A percentile compares a stretch with the other conserved stretches of the same genome.
Conservation (phyloP, 768 basidiomycete species). For the Paxillus involutus region DNA sequence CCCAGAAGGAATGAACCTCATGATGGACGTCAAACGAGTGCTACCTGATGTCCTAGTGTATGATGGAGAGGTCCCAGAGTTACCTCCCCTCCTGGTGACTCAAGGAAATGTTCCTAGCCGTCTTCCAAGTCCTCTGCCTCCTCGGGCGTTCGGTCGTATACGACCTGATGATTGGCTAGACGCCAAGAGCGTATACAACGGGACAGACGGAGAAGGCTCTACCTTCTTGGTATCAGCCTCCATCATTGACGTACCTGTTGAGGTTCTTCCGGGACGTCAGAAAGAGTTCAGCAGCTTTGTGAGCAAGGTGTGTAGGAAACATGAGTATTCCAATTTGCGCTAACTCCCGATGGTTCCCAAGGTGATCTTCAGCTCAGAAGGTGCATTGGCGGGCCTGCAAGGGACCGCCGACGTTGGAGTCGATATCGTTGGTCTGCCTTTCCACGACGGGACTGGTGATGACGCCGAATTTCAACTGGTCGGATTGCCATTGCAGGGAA, state of each 20-base stretch:
- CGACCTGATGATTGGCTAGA: constrained; percentile 68
- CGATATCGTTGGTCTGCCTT: constrained; percentile 59
- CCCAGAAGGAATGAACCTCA: constrained; percentile 66
- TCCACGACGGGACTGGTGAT: constrained; percentile 38
- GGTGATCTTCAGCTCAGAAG: constrained; percentile 68
- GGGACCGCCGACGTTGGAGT: constrained; percentile 64
- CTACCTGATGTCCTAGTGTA: constrained; percentile 78
- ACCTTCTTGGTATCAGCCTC: constrained; percentile 60
- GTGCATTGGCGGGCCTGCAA: constrained; percentile 67
- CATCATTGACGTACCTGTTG: constrained; percentile 70
- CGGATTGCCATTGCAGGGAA: constrained; percentile 68
- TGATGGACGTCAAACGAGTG: constrained; percentile 60
- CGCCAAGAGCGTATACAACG: constrained; percentile 41
- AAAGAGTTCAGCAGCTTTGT: constrained; percentile 76
- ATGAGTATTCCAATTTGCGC: background rate
- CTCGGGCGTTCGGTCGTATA: constrained; percentile 74
- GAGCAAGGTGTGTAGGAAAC: constrained; percentile 54
- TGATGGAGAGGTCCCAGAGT: constrained; percentile 62
- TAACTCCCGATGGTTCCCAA: constrained; percentile 25
- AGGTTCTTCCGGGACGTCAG: constrained; percentile 77
- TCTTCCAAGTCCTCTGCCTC: constrained; percentile 66
- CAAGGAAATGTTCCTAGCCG: constrained; percentile 40
- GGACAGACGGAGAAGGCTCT: constrained; percentile 49
- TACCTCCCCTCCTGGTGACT: constrained; percentile 1
- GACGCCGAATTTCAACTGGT: constrained; percentile 52